These are phyloP conservation scores for Emmonsia crescens DNA, from an alignment of 2,329 filamentous ascomycete species.

Conservation along the genomic window DNA sequence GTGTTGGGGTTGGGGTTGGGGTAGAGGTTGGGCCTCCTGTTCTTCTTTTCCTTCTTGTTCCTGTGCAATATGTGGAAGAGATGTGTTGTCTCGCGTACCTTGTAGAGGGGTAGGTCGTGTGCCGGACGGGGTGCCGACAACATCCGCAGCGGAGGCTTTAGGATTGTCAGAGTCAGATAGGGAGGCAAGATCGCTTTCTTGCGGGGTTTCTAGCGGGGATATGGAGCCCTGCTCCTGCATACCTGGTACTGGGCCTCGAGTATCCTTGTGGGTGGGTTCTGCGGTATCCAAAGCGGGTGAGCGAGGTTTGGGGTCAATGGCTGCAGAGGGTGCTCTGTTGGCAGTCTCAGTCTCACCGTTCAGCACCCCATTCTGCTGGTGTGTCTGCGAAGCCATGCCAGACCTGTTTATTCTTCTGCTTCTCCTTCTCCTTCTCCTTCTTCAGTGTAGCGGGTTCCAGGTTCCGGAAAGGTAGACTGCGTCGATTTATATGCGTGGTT, in stretches of 20 bases:
- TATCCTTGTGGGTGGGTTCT: neutral
- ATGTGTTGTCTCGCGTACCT: constrained; percentile 6
- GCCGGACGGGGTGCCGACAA: neutral
- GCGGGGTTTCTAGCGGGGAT: neutral
- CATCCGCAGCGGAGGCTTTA: neutral
- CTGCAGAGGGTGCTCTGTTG: neutral
- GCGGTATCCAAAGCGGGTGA: neutral
- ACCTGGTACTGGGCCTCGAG: neutral
- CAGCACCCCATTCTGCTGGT: constrained; percentile 1
- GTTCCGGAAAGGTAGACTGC: neutral
- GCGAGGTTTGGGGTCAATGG: neutral
- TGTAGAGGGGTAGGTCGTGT: constrained; percentile 1
- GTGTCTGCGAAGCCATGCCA: neutral
- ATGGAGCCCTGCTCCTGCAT: neutral
- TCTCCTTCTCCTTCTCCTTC: neutral
- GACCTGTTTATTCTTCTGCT: neutral
- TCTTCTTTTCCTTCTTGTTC: constrained; percentile 3
- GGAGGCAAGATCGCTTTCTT: neutral
- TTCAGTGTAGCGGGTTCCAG: neutral
- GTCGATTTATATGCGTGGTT: neutral
- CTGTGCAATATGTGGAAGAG: neutral
- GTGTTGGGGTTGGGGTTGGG: neutral
- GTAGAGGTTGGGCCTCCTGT: neutral
- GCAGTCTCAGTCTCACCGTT: constrained; percentile 1
- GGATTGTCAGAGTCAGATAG: neutral